Evolutionary conservation across 768 basidiomycete species (phyloP), one percentile per base, ranked within the genome.

Genomic region (Gelatoporia subvermispora): DNA sequence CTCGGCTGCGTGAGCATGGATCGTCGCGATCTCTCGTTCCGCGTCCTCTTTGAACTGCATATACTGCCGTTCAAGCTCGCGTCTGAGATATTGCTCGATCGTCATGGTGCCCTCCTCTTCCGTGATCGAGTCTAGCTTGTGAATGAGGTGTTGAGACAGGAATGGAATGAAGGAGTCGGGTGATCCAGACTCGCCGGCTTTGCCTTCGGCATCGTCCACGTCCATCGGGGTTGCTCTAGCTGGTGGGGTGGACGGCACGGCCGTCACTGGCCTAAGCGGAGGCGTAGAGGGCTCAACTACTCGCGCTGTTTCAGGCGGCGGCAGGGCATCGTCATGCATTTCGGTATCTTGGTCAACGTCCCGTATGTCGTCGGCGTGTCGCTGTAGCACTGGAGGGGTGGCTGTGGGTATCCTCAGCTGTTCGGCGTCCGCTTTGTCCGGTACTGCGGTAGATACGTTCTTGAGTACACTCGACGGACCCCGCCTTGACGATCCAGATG

Each of bases 51-150:
- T 63, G 59, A 84, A 72, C 49, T 73, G 78, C 54, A 84, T 80
- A 55, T 78, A 81, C 65, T 89, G 76, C 40, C 78, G 65, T 53
- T 74, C 74, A 63, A 89, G 85, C 67, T 92, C 88, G 55, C 80
- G 77, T 47, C 84, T 73, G 49, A 92, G 82, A 79, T 88, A 88
- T 59, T 93, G 80, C 59, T 93, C 90, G 41, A 93, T 75, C 0
- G 88, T 86, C 86, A 93, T 84, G 17, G 73, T 67, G 50, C 83
- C 71, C 61, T 93, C 86, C 17, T 78, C 78, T 39, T 85, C 84
- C 5, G 74, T 79, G 35, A 88, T 68, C 20, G 54, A 53, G 11
- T 50, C 34, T 10, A 65, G 53, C 37, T 58, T 51, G 37, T 53
- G 54, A 37, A 64, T 40, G 5, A 66, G 56, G 9, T 64, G 13